A percentile compares a stretch with the other conserved stretches of the same genome.
Conservation (phyloP, 192 early-diverging fungal genomes). For the Funneliformis geosporum region DNA sequence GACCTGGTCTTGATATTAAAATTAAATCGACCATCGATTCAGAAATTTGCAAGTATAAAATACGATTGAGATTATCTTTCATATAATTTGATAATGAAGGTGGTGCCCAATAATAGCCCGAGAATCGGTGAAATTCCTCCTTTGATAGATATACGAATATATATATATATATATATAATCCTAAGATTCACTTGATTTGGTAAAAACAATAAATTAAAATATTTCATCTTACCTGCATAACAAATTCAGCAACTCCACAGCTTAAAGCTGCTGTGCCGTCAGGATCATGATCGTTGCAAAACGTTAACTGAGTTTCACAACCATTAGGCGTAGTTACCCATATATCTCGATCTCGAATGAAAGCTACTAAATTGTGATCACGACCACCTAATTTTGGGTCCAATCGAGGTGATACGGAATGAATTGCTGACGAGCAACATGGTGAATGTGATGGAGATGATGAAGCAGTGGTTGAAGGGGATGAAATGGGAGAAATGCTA, state of each 20-base stretch:
- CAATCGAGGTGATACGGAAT: constrained; percentile 28
- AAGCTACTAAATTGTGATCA: constrained; percentile 53
- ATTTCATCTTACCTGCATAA: constrained; percentile 57
- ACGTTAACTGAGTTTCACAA: constrained; percentile 59
- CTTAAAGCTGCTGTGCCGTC: constrained; percentile 38
- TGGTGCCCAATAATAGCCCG: constrained; percentile 65
- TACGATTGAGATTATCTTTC: constrained; percentile 40
- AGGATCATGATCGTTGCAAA: constrained; percentile 45
- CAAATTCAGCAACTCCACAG: constrained; percentile 67
- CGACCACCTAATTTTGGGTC: constrained; percentile 64
- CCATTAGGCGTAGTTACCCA: constrained; percentile 58
- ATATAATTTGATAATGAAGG: neutral
- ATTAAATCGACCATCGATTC: constrained; percentile 60
- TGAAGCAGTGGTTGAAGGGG: constrained; percentile 34
- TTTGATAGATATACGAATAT: constrained; percentile 17
- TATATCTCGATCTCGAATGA: constrained; percentile 62
- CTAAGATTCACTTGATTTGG: neutral
- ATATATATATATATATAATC: neutral
- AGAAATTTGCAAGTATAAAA: constrained; percentile 61
- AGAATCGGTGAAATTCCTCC: constrained; percentile 69
- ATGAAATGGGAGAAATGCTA: neutral
- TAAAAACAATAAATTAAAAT: neutral
- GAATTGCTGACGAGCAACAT: constrained; percentile 3
- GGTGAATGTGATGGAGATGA: constrained; percentile 29
- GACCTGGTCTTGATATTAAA: constrained; percentile 44